Conservation (phyloP, 179 eudicot species). For the Dionaea muscipula region DNA sequence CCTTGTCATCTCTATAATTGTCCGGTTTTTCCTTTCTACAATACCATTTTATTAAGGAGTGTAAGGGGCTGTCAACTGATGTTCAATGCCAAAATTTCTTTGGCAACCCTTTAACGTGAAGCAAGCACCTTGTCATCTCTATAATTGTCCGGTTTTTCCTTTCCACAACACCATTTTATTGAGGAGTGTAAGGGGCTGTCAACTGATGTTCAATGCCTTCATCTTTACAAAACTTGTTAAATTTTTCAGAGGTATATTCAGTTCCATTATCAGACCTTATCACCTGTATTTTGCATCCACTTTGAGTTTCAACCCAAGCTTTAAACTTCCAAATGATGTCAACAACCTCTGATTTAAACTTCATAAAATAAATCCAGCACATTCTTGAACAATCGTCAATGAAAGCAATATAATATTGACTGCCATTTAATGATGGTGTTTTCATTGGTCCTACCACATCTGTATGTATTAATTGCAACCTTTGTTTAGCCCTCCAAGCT, state of each 20-base stretch:
- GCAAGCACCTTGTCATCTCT: conserved; percentile 5
- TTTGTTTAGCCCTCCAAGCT: conserved; percentile 14
- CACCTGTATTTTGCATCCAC: neutral
- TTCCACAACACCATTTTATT: conserved; percentile 12
- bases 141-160: neutral
- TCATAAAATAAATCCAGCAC: conserved; percentile 14
- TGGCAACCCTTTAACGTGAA: neutral
- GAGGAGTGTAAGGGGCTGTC: conserved; percentile 3
- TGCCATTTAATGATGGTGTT: conserved; percentile 9
- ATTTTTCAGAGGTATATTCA: neutral
- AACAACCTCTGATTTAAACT: conserved; percentile 3
- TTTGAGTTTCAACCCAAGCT: neutral
- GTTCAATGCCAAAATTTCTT: conserved; percentile 6
- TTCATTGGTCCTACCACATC: conserved; percentile 10
- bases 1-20: neutral
- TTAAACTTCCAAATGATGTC: neutral
- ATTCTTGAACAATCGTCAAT: conserved; percentile 15
- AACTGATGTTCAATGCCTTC: conserved; percentile 3
- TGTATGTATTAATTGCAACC: conserved; percentile 9
- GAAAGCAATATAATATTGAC: conserved; percentile 6
- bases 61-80: conserved; percentile 4
- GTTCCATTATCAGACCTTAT: neutral
- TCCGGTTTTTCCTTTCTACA: conserved; percentile 1
- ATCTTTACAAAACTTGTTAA: neutral
- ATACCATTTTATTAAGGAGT: conserved; percentile 11